Evolutionary conservation across 2,329 filamentous ascomycete species (phyloP).

Genomic region (Penicillium sp.): DNA sequence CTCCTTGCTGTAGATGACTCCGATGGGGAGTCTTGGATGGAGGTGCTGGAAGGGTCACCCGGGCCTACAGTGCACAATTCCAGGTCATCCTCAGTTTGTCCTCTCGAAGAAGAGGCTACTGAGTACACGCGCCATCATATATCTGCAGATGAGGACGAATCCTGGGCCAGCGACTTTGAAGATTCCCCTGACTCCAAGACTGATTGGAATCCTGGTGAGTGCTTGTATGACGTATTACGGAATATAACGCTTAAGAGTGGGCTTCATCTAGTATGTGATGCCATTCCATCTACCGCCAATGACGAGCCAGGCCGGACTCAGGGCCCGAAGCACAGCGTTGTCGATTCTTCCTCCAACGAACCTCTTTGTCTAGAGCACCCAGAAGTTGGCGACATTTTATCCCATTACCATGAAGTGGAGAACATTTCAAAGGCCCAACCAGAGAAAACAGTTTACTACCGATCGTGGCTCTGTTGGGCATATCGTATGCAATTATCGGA

Average conservation of each 20-base stretch:
- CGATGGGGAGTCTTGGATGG: conserved; percentile 6
- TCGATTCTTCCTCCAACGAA: not conserved
- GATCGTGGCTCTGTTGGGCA: conserved; percentile 7
- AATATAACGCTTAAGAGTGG: not conserved
- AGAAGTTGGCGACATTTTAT: conserved; percentile 5
- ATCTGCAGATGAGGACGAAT: not conserved
- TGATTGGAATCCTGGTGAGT: not conserved
- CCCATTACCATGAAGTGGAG: conserved; percentile 2
- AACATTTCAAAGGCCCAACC: not conserved
- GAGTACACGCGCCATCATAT: not conserved
- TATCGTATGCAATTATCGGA: conserved; percentile 6
- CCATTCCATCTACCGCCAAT: not conserved
- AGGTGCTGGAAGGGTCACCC: conserved; percentile 7
- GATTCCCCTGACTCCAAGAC: not conserved
- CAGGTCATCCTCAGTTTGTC: not conserved
- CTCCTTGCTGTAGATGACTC: conserved; percentile 4
- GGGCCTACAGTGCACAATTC: conserved; percentile 6
- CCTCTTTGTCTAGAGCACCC: not conserved
- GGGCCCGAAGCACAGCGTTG: too few relatives aligned
- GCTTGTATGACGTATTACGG: not conserved
- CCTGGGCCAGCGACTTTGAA: not conserved
- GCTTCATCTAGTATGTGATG: not conserved
- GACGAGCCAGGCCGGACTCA: not conserved
- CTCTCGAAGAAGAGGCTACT: not conserved
- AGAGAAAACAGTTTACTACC: not conserved